Conservation (phyloP, 2,329 filamentous ascomycete species). For the Penicillium crustosum region DNA sequence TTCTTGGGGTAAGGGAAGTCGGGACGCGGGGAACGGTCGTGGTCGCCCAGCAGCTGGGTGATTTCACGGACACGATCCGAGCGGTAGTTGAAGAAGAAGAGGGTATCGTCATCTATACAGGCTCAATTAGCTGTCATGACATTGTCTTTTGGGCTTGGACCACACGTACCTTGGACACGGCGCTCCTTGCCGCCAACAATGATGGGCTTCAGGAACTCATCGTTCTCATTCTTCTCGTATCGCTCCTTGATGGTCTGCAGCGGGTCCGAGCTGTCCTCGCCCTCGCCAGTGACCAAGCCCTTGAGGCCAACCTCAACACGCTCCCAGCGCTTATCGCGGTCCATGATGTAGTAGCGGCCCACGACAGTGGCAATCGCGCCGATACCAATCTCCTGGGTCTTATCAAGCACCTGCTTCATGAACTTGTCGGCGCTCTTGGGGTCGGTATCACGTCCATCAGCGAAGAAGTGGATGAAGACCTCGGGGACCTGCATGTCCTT, state of each 20-base stretch:
- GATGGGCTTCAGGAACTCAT: slow-evolving; percentile 98
- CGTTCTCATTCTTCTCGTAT: slow-evolving; percentile 84
- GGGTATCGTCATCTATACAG: slow-evolving; percentile 73
- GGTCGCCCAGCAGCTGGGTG: slow-evolving; percentile 86
- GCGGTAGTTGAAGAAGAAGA: slow-evolving; percentile 99
- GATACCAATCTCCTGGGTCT: slow-evolving; percentile 76
- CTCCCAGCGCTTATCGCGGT: slow-evolving; percentile 99
- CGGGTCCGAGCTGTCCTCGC: slow-evolving; percentile 80
- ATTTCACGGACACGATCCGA: slow-evolving; percentile 96
- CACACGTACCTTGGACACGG: slow-evolving; percentile 71
- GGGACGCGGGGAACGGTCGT: slow-evolving; percentile 84
- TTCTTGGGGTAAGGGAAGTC: slow-evolving; percentile 95
- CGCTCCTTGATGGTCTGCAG: slow-evolving; percentile 82
- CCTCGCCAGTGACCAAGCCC: slow-evolving; percentile 80
- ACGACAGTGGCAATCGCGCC: slow-evolving; percentile 91
- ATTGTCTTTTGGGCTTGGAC: neutral
- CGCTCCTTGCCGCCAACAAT: slow-evolving; percentile 84
- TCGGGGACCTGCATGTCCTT: slow-evolving; percentile 84
- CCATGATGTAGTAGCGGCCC: slow-evolving; percentile 97
- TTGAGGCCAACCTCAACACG: slow-evolving; percentile 86
- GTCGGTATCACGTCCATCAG: slow-evolving; percentile 95
- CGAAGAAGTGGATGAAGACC: slow-evolving; percentile 99
- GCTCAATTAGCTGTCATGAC: slow-evolving; percentile 19
- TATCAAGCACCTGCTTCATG: slow-evolving; percentile 80
- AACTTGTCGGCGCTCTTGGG: slow-evolving; percentile 89